Conservation (phyloP, 2,329 filamentous ascomycete species). For the Calonectria fujianensis region DNA sequence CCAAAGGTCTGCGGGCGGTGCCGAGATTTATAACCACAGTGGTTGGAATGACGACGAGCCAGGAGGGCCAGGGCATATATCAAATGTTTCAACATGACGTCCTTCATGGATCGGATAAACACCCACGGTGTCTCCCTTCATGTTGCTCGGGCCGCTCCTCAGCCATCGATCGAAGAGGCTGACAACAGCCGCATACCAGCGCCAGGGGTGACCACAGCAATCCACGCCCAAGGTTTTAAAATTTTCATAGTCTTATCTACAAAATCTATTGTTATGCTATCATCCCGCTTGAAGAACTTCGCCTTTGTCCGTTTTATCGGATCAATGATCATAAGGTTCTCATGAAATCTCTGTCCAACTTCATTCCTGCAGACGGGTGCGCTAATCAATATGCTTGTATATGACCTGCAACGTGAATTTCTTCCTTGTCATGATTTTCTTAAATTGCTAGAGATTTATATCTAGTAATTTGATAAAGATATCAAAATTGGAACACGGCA, state of each 20-base stretch:
- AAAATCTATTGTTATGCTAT: not conserved
- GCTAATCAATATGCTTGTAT: not conserved
- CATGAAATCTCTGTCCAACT: not conserved
- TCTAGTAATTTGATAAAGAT: not conserved
- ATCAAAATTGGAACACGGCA: not conserved
- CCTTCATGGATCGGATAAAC: not conserved
- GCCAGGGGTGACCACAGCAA: not conserved
- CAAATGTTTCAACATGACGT: constrained; percentile 23
- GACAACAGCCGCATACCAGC: constrained; percentile 15
- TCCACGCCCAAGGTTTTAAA: not conserved
- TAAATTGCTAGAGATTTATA: not conserved
- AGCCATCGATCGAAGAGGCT: constrained; percentile 6
- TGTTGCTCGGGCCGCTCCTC: constrained; percentile 16
- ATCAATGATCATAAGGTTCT: not conserved
- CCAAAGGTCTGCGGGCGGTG: not conserved
- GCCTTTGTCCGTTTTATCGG: not conserved
- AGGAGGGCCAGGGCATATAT: not conserved
- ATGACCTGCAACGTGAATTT: not conserved
- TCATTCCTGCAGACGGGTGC: not conserved
- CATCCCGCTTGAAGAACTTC: not conserved
- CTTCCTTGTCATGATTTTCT: not conserved
- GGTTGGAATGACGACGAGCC: constrained; percentile 9
- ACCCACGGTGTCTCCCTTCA: not conserved
- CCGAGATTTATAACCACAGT: not conserved
- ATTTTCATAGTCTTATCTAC: not conserved